Conservation (phyloP, 73 alveolate species). For the Paramecium primaurelia region DNA sequence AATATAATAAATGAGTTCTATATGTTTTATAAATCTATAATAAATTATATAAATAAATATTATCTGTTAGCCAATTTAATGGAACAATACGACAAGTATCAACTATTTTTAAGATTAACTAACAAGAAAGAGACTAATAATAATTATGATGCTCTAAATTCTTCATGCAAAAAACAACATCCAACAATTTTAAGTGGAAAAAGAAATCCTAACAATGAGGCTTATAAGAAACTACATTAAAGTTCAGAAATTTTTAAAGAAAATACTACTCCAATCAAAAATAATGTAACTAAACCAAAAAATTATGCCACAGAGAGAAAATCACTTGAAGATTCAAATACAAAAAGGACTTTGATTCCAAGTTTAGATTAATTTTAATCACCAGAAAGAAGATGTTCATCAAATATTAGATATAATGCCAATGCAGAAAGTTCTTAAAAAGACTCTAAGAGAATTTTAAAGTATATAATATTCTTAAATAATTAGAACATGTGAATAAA, state of each 20-base stretch:
- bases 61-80: not conserved
- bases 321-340: not conserved
- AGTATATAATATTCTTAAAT: not conserved
- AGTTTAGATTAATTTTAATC: slow-evolving; percentile 2
- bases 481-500: not conserved
- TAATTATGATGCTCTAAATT: not conserved
- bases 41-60: not conserved
- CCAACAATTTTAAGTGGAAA: slow-evolving; percentile 22
- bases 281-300: not conserved
- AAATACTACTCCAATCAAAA: slow-evolving; percentile 6
- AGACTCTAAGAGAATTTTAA: slow-evolving; percentile 20
- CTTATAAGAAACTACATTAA: not conserved
- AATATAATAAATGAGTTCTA: not conserved
- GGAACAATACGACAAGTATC: not conserved
- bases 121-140: not conserved
- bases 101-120: not conserved
- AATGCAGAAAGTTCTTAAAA: slow-evolving; percentile 8
- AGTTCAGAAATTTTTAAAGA: slow-evolving; percentile 21
- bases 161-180: not conserved
- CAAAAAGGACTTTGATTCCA: not conserved
- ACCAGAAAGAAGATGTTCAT: not conserved
- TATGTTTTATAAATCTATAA: not conserved
- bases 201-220: slow-evolving; percentile 35
- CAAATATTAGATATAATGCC: not conserved
- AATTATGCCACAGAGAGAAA: slow-evolving; percentile 18